Evolutionary conservation across 139 green algal species (phyloP), one percentile per base, ranked within the genome.

Genomic region (Ettlia oleoabundans): DNA sequence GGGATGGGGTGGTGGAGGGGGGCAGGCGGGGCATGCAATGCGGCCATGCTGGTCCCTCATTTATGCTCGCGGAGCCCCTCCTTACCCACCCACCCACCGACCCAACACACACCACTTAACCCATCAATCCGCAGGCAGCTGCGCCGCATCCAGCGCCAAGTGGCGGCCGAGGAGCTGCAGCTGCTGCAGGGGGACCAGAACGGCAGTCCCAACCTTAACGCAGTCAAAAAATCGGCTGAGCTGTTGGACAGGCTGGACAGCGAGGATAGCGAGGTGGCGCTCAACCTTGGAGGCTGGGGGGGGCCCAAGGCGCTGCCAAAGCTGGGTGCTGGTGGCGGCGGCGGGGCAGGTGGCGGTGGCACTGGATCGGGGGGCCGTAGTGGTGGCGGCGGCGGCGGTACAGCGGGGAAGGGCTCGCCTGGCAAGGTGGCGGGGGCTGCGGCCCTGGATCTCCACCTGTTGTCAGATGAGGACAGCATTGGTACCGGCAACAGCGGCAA

Each of bases 131-230:
- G n/a, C 82, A 80, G 77, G 58, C 43, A 69, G n/a, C 84, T 95
- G 64, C 91, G 91, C 66, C 93, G 93, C 83, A 94, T 97, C 92
- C 94, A 96, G 86, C 89, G 89, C 79, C 78, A 87, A 41, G 84
- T 97, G 19, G 82, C 84, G 28, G 88, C 94, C 21, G 94, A 97
- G 80, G 92, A 96, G 82, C 82, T 94, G 82, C 84, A 90, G 47
- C 90, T 96, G 30, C 75, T 96, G 74, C 85, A 93, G 5, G 92
- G 93, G 13, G 90, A 95, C 78, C 79, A 86, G 70, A 88, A 89
- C 74, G 81, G 93, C 33, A 86, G 92, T 68, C 63, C 58, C 26
- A 73, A 75, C 76, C 32, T 9, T 32, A 28, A 22, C 5, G 65
- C 26, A 26, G 24, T 41, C 51, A n/a, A 21, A 47, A n/a, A n/a